phyloP scores from a whole-genome alignment of 495 filamentous ascomycete species.

The Podospora conica region DNA sequence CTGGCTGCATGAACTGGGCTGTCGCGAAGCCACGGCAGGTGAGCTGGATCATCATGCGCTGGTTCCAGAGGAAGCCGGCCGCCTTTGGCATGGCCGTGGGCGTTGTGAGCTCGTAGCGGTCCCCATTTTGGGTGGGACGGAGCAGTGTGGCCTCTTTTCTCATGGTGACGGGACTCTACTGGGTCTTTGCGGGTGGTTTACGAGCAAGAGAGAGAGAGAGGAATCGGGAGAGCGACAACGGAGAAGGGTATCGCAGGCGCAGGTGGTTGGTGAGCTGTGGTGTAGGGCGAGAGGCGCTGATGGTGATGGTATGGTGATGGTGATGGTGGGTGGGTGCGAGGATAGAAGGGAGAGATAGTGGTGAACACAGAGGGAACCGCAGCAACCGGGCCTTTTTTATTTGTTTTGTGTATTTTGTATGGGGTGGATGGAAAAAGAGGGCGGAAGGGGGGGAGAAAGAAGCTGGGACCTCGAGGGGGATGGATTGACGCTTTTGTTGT shows the following conservation, averaged over 20 bases:
- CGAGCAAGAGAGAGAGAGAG: background rate
- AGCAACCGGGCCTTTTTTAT: slow-evolving; percentile 6
- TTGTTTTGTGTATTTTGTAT: slow-evolving; percentile 6
- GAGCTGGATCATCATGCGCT: slow-evolving; percentile 55
- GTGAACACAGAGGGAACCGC: background rate
- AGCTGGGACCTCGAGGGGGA: slow-evolving; percentile 5
- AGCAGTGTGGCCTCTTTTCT: slow-evolving; percentile 30
- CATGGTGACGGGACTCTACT: slow-evolving; percentile 16
- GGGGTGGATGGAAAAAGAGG: background rate
- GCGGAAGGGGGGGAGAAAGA: background rate
- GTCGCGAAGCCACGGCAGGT: slow-evolving; percentile 52
- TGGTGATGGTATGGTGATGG: too few relatives aligned
- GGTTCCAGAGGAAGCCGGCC: slow-evolving; percentile 53
- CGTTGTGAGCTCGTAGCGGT: slow-evolving; percentile 49
- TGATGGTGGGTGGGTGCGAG: background rate
- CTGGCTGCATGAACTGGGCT: slow-evolving; percentile 55
- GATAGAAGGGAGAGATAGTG: background rate
- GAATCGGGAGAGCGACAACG: background rate
- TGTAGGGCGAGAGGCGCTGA: background rate
- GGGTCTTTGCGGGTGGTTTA: background rate
- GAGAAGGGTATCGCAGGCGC: background rate
- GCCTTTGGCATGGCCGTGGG: slow-evolving; percentile 52
- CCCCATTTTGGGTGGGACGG: slow-evolving; percentile 43
- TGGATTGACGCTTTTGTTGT: slow-evolving; percentile 11
- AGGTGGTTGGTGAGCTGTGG: background rate